Conservation (phyloP, 1,139 yeast species). For the Candida tropicalis region DNA sequence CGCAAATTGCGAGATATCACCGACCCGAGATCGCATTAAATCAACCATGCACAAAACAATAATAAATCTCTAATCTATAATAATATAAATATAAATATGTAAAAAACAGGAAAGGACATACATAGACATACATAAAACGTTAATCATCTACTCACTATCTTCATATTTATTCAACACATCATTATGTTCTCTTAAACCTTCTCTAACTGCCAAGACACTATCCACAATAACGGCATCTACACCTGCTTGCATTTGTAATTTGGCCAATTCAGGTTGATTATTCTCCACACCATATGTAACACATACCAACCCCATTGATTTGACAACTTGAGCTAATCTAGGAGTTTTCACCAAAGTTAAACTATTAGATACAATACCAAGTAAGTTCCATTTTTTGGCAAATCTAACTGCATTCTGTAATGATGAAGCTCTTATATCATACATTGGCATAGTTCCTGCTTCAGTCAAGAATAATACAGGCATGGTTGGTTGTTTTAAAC, state of each 20-base stretch:
- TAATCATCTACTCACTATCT: constrained; percentile 14
- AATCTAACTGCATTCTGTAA: constrained; percentile 90
- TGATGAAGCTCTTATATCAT: constrained; percentile 86
- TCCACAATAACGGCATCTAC: constrained; percentile 98
- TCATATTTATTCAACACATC: constrained; percentile 20
- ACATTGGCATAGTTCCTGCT: constrained; percentile 80
- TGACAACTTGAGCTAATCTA: constrained; percentile 83
- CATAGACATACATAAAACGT: too few relatives aligned
- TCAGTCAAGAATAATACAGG: constrained; percentile 90
- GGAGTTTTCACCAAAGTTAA: constrained; percentile 85
- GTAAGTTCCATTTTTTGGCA: constrained; percentile 86
- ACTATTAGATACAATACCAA: constrained; percentile 93
- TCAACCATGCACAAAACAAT: too few relatives aligned
- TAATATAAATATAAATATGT: too few relatives aligned
- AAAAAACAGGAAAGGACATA: too few relatives aligned
- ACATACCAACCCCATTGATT: constrained; percentile 88
- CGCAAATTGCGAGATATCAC: too few relatives aligned
- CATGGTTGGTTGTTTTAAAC: constrained; percentile 90
- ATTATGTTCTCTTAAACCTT: constrained; percentile 60
- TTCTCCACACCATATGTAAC: constrained; percentile 89
- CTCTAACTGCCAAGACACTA: constrained; percentile 88
- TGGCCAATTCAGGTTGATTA: constrained; percentile 83
- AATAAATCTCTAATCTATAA: too few relatives aligned
- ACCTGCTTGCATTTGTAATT: constrained; percentile 87
- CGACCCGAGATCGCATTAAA: too few relatives aligned